A percentile compares a stretch with the other conserved stretches of the same genome.
phyloP scores from a whole-genome alignment of 179 eudicot genomes.

The Nepenthes alata region DNA sequence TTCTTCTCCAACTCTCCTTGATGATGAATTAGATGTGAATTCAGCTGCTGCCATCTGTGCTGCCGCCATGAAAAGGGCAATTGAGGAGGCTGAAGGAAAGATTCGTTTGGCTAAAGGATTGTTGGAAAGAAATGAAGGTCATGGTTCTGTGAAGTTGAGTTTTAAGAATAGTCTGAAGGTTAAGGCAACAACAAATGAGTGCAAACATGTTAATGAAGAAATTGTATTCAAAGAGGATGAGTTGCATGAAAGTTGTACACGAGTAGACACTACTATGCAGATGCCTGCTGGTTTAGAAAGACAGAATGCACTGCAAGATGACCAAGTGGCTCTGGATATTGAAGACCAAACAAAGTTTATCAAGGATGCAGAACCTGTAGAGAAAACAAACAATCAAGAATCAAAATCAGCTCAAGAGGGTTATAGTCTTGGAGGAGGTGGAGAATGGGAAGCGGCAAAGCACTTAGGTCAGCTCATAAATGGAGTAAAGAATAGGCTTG shows the following conservation, averaged over 20 bases:
- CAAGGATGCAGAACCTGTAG: conserved; percentile 12
- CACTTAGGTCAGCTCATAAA: conserved; percentile 28
- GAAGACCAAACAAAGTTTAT: conserved; percentile 14
- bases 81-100: conserved; percentile 73
- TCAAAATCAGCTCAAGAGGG: conserved; percentile 20
- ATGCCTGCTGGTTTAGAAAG: conserved; percentile 17
- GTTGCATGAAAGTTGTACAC: conserved; percentile 14
- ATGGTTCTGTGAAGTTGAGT: conserved; percentile 32
- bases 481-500: conserved; percentile 34
- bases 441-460: conserved; percentile 43
- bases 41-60: conserved; percentile 76
- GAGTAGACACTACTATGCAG: conserved; percentile 18
- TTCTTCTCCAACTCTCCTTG: conserved; percentile 35
- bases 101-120: conserved; percentile 65
- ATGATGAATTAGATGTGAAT: conserved; percentile 62
- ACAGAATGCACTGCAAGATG: conserved; percentile 18
- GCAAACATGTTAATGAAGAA: conserved; percentile 16
- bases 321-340: conserved; percentile 12
- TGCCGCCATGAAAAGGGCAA: conserved; percentile 66
- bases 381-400: conserved; percentile 13
- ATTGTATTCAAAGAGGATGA: conserved; percentile 16
- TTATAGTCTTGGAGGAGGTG: conserved; percentile 23
- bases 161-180: conserved; percentile 38
- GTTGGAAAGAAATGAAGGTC: conserved; percentile 50
- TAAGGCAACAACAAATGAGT: conserved; percentile 21